Conservation (phyloP, 345 rosid species). For the Eucalyptus sp. region DNA sequence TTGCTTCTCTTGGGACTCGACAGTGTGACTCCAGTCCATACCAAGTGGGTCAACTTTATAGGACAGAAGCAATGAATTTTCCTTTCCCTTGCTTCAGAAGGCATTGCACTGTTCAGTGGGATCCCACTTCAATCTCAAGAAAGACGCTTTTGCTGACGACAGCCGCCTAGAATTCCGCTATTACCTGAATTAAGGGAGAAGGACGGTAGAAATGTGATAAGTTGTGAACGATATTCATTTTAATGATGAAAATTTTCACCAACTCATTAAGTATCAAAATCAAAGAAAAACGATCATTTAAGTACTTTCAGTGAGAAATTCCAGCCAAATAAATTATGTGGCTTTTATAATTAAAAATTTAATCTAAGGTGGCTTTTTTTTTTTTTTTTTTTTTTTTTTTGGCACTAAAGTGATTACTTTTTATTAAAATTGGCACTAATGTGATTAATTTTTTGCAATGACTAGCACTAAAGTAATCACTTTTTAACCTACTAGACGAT, state of each 20-base stretch:
- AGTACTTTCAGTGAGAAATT: accelerated
- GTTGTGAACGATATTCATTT: accelerated
- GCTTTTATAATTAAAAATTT: accelerated
- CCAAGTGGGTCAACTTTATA: not conserved
- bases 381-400: no score
- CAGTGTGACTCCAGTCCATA: not conserved
- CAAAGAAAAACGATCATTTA: accelerated
- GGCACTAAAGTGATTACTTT: no score
- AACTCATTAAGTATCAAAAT: accelerated
- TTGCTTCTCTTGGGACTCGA: not conserved
- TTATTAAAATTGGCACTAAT: no score
- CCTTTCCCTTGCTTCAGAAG: not conserved
- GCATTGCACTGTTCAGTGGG: not conserved
- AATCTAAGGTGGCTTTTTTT: no score
- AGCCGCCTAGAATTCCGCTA: not conserved
- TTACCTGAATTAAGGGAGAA: not conserved
- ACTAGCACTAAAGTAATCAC: accelerated
- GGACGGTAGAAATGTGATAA: accelerated
- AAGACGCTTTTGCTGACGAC: not conserved
- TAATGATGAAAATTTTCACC: no score
- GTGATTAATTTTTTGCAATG: no score
- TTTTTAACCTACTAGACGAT: accelerated
- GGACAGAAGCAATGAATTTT: not conserved
- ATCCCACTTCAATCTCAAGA: not conserved
- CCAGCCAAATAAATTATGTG: accelerated